These are phyloP conservation scores for Curvularia sp. DNA, from an alignment of 2,329 filamentous ascomycete species.

Conservation along the genomic window DNA sequence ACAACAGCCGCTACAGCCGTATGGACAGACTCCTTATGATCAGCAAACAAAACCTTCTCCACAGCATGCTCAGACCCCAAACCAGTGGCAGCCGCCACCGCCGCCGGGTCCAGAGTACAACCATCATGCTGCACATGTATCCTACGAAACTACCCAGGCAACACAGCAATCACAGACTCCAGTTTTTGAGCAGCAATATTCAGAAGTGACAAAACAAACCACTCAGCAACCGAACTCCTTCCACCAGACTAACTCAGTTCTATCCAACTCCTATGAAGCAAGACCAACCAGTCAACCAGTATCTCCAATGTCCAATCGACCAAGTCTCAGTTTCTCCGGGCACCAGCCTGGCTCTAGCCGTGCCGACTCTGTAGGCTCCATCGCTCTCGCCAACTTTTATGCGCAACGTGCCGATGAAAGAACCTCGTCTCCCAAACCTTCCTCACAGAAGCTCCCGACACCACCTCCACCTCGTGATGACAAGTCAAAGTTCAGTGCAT, in stretches of 20 bases:
- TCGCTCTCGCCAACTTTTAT: conserved; percentile 41
- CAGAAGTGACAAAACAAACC: conserved; percentile 25
- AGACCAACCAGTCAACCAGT: conserved; percentile 44
- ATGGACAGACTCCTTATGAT: conserved; percentile 17
- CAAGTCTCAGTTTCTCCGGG: conserved; percentile 37
- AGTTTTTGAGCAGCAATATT: conserved; percentile 27
- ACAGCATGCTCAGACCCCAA: conserved; percentile 27
- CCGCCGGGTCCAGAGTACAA: conserved; percentile 20
- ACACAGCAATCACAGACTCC: conserved; percentile 33
- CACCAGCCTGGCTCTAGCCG: conserved; percentile 30
- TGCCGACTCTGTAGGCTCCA: conserved; percentile 43
- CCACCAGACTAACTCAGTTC: conserved; percentile 32
- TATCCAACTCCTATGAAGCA: conserved; percentile 35
- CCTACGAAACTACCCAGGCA: conserved; percentile 22
- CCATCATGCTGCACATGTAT: conserved; percentile 20
- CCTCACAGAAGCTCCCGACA: conserved; percentile 27
- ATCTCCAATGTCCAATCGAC: conserved; percentile 42
- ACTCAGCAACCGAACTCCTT: conserved; percentile 42
- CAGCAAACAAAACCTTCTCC: conserved; percentile 16
- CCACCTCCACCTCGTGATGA: conserved; percentile 39
- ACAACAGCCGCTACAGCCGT: conserved; percentile 24
- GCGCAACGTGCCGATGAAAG: conserved; percentile 34
- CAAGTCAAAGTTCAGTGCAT: conserved; percentile 41
- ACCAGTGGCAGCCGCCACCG: conserved; percentile 32
- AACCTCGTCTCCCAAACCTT: conserved; percentile 38